Evolutionary conservation across 768 basidiomycete species (phyloP).

Genomic region (Agrocybe praecox): DNA sequence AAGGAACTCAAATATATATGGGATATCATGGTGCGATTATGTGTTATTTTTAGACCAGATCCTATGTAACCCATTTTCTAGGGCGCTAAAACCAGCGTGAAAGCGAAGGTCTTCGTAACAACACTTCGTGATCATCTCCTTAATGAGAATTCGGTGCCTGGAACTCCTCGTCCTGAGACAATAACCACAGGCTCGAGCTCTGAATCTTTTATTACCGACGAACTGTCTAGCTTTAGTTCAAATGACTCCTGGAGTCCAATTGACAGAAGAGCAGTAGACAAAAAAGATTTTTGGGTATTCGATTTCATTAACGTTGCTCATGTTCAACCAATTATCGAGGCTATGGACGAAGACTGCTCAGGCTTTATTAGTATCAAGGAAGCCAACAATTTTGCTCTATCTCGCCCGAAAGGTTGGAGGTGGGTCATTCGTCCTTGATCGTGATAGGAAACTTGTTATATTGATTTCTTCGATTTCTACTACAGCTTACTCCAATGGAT

Average conservation of each 20-base stretch:
- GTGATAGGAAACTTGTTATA: not conserved
- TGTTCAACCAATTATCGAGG: conserved; percentile 2
- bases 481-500: conserved; percentile 24
- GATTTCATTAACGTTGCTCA: not conserved
- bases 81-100: conserved; percentile 10
- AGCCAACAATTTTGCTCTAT: conserved; percentile 1
- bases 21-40: conserved; percentile 16
- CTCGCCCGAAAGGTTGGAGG: conserved; percentile 24
- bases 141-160: not conserved
- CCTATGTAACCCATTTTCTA: not conserved
- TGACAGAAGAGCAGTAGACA: not conserved
- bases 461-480: not conserved
- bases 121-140: conserved; percentile 13
- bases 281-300: not conserved
- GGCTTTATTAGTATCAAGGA: conserved; percentile 3
- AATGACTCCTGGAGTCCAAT: too few relatives aligned
- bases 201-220: not conserved
- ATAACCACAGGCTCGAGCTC: not conserved
- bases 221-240: not conserved
- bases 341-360: conserved; percentile 3
- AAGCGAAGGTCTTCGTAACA: conserved; percentile 14
- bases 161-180: not conserved
- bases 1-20: conserved; percentile 13
- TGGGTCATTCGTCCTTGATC: not conserved
- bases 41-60: too few relatives aligned